Evolutionary conservation across 108 stramenopile species (phyloP).

Genomic region (Schizochytrium sp.): DNA sequence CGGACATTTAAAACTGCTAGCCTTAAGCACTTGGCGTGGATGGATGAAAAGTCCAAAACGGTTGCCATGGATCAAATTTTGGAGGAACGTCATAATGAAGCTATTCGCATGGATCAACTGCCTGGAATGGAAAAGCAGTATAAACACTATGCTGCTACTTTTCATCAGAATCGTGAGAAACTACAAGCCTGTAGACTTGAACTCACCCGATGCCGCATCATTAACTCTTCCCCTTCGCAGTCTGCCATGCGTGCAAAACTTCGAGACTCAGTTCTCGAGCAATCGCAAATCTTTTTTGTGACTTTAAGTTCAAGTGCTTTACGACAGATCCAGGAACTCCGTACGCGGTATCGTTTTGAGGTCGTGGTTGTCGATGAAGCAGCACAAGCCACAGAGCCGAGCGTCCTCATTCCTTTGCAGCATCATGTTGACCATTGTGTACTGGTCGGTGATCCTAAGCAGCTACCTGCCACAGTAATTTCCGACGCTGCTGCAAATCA

Average conservation of each 20-base stretch:
- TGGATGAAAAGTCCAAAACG: background rate
- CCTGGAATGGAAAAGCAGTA: background rate
- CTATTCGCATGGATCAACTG: slow-evolving; percentile 1
- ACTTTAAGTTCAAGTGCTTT: slow-evolving; percentile 93
- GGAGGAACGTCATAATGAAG: slow-evolving; percentile 32
- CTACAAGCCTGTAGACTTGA: background rate
- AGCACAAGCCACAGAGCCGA: slow-evolving; percentile 94
- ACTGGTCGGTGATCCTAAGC: slow-evolving; percentile 96
- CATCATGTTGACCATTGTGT: slow-evolving; percentile 87
- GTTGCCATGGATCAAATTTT: background rate
- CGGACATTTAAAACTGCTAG: background rate
- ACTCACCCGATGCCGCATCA: background rate
- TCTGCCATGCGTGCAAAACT: slow-evolving; percentile 68
- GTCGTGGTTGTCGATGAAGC: slow-evolving; percentile 98
- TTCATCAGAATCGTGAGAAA: background rate
- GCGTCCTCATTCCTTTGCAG: slow-evolving; percentile 91
- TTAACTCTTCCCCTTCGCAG: background rate
- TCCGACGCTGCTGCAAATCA: slow-evolving; percentile 82
- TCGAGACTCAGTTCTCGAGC: slow-evolving; percentile 86
- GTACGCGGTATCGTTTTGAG: slow-evolving; percentile 84
- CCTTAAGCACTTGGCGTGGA: slow-evolving; percentile 9
- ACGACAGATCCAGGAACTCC: slow-evolving; percentile 80
- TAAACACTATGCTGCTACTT: background rate
- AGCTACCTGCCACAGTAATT: slow-evolving; percentile 98
- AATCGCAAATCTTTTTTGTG: slow-evolving; percentile 93